Evolutionary conservation across 169 alveolate genomes (phyloP), one percentile per base, ranked within the genome.

Genomic region (Eimeria maxima): DNA sequence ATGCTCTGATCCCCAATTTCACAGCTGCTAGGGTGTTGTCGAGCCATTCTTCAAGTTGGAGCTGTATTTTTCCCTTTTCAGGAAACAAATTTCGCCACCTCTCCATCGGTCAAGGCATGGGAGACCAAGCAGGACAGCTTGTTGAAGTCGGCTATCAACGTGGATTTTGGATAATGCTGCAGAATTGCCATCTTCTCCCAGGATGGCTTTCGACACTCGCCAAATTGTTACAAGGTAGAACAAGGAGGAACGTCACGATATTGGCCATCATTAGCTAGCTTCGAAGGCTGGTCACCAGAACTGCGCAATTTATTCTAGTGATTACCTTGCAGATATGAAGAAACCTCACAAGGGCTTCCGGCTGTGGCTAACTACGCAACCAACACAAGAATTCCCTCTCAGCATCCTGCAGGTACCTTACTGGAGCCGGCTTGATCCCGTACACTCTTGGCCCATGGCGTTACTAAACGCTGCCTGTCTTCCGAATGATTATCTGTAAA

Each of bases 51-150:
- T 22, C 47, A 69, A 6, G 8, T 3, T 7, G 33, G 2, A 4
- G 18, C 27, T 45, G 29, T 16, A 29, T 53, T 2, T 27, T 81
- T 60, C 42, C 18, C 10, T 18, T 38, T 38, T 76, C 93, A 84
- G 94, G 95, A 14, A 97, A 96, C 74, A 98, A 98, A 91, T 98
- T 98, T 96, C 97, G 98, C 94, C 97, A 97, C 96, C 97, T 98
- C 74, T 97, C 99, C n/a, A 97, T 99, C 27, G 99, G 99, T 38
- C 99, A 99, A 97, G 99, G 99, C 80, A 98, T 98, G 99, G 99
- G 99, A 87, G 96, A 97, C 0, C 98, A 97, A 53, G 99, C 99
- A 18, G 97, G 96, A 71, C 96, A 97, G 81, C 96, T 96, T 96
- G 97, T 98, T 89, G 98, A 97, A 96, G 97, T 98, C 24, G 99